Evolutionary conservation across 2,329 filamentous ascomycete species (phyloP).

Genomic region (Colletotrichum eleusines): DNA sequence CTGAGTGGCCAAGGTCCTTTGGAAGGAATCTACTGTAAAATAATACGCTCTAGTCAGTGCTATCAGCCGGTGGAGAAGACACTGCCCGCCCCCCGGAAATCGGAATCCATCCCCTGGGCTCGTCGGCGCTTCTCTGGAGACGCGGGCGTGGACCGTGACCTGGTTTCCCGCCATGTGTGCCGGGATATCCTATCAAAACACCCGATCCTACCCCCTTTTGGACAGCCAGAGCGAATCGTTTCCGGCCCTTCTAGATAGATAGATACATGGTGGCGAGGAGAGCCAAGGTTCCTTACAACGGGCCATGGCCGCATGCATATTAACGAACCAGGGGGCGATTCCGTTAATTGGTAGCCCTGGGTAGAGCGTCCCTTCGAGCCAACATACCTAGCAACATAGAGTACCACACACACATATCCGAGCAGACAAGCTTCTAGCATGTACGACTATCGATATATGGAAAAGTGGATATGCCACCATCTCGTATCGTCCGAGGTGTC

Average conservation of each 20-base stretch:
- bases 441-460: background rate
- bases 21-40: too few species aligned
- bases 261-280: constrained; percentile 28
- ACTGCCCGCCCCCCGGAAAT: constrained; percentile 18
- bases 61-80: constrained; percentile 35
- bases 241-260: constrained; percentile 3
- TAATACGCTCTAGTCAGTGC: constrained; percentile 31
- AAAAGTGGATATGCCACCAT: background rate
- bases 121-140: background rate
- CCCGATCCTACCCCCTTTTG: background rate
- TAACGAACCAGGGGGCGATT: background rate
- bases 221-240: background rate
- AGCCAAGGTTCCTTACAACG: background rate
- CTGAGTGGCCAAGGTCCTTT: background rate
- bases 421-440: constrained; percentile 27
- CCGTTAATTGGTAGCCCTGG: constrained; percentile 23
- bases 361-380: constrained; percentile 16
- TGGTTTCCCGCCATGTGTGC: background rate
- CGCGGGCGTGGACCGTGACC: constrained; percentile 11
- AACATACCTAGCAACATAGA: too few species aligned
- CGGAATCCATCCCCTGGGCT: constrained; percentile 5
- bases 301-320: constrained; percentile 9
- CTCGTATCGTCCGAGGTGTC: constrained; percentile 29
- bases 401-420: constrained; percentile 6
- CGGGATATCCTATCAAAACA: constrained; percentile 30